Base-by-base conservation (phyloP, 2,329 filamentous ascomycete genomes). In the Sphaceloma murrayae region DNA sequence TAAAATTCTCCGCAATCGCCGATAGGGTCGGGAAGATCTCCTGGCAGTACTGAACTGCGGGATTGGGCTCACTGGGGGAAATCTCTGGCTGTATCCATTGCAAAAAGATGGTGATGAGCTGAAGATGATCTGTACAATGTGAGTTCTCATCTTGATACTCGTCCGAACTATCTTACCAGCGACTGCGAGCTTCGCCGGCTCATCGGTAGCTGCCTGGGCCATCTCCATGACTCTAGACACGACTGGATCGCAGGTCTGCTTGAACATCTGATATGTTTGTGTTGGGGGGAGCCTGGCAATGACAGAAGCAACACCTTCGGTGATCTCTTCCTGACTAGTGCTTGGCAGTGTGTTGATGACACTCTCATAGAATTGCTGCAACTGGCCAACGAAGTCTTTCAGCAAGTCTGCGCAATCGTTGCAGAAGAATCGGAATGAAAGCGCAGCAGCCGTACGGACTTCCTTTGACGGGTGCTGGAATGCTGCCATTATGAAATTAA, bases 361-460 rank as follows among this genome's bases (percentile, higher is more conserved):
- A 52, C 84, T 80, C 56, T 94, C 79, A 62, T 95, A 98, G 62
- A 98, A 98, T 3, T 79, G 75, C 62, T 98, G 91, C 11, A 98
- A 72, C 56, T 94, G 85, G 6, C 80, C 63, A 26, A 94, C 85
- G 60, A 94, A 88, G 4, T 75, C 79, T 52, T 85, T 83, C 17
- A 98, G 74, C 26, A 94, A 72, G 57, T 86, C 78, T 53, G 83
- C 86, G 69, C 91, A 98, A 64, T 98, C 91, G 10, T 82, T 87
- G 58, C 93, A 96, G 65, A 98, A 88, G 68, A 91, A 98, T 57
- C 93, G 94, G 68, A 98, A 88, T 2, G 91, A 83, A 62, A 96
- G 77, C 4, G 91, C 91, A 13, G 91, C 85, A 14, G 89, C 91
- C 51, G 88, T 79, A 29, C 94, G 76, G 45, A 98, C 88, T 58